These are phyloP conservation scores for Edaphochlamys debaryana DNA, from an alignment of 139 green algal genomes.

Conservation along the genomic window DNA sequence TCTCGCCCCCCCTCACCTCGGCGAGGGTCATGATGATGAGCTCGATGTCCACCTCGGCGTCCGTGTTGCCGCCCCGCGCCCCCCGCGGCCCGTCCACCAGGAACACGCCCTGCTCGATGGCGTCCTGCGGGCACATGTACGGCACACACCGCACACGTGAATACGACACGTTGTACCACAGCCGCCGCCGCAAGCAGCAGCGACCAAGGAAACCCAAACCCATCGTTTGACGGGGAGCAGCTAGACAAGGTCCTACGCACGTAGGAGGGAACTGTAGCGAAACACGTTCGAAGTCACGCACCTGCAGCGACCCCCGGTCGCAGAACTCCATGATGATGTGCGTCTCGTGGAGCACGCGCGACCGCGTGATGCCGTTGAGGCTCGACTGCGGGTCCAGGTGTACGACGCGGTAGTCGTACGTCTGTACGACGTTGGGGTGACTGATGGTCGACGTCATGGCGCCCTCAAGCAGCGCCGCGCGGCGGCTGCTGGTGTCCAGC, in stretches of 20 bases:
- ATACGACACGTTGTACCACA: too few species aligned
- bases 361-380: constrained; percentile 11
- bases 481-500: constrained; percentile 44
- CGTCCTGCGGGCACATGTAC: constrained; percentile 57
- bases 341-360: constrained; percentile 64
- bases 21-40: constrained; percentile 59
- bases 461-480: constrained; percentile 62
- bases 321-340: constrained; percentile 80
- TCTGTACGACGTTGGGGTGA: constrained; percentile 68
- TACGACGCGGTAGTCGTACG: constrained; percentile 65
- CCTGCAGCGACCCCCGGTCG: constrained; percentile 60
- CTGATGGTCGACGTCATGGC: constrained; percentile 64
- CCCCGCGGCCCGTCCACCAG: constrained; percentile 29
- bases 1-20: constrained; percentile 35
- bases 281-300: not conserved
- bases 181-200: too few species aligned
- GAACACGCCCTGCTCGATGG: constrained; percentile 61
- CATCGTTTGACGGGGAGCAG: too few species aligned
- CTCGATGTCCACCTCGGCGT: constrained; percentile 53
- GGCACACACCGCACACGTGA: too few species aligned
- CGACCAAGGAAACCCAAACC: too few species aligned
- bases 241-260: too few species aligned
- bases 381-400: constrained; percentile 32
- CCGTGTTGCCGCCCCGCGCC: not conserved
- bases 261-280: too few species aligned